These are phyloP conservation scores for Dryadomyces quercivorus DNA, from an alignment of 2,329 filamentous ascomycete species.

Conservation along the genomic window DNA sequence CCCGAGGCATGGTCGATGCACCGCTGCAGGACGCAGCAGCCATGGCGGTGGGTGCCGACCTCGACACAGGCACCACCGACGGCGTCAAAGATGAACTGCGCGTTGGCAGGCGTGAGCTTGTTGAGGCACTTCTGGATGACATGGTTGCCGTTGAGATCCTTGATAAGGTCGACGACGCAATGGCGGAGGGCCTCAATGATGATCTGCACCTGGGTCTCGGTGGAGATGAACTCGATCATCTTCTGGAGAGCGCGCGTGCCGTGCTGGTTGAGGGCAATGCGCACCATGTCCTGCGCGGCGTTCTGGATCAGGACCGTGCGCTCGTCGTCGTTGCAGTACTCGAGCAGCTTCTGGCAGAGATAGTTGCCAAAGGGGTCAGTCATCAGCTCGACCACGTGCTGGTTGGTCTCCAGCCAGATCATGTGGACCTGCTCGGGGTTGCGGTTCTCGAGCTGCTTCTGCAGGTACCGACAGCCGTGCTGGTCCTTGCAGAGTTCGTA, in stretches of 20 bases:
- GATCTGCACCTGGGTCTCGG: slow-evolving; percentile 69
- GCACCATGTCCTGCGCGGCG: slow-evolving; percentile 74
- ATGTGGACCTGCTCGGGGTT: slow-evolving; percentile 73
- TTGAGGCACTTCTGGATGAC: slow-evolving; percentile 99
- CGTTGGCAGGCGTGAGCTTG: slow-evolving; percentile 71
- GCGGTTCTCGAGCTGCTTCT: slow-evolving; percentile 92
- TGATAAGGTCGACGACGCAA: slow-evolving; percentile 86
- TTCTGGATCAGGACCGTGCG: slow-evolving; percentile 87
- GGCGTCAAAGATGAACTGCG: slow-evolving; percentile 94
- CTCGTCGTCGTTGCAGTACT: slow-evolving; percentile 91
- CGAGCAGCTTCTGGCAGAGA: slow-evolving; percentile 93
- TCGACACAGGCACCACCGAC: slow-evolving; percentile 78
- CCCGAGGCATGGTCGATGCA: slow-evolving; percentile 96
- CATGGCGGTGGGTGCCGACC: slow-evolving; percentile 93
- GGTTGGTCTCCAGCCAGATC: slow-evolving; percentile 89
- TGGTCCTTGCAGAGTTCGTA: slow-evolving; percentile 94
- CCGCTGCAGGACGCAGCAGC: slow-evolving; percentile 93
- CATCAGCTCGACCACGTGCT: slow-evolving; percentile 95
- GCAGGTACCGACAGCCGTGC: slow-evolving; percentile 90
- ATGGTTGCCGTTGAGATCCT: slow-evolving; percentile 96
- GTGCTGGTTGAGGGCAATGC: slow-evolving; percentile 93
- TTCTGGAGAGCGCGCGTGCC: slow-evolving; percentile 94
- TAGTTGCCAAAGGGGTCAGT: slow-evolving; percentile 99
- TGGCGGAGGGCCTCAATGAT: slow-evolving; percentile 76
- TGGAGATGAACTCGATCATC: slow-evolving; percentile 97